Base-by-base conservation (phyloP, 2,329 filamentous ascomycete genomes). In the Pseudocercospora ulei region DNA sequence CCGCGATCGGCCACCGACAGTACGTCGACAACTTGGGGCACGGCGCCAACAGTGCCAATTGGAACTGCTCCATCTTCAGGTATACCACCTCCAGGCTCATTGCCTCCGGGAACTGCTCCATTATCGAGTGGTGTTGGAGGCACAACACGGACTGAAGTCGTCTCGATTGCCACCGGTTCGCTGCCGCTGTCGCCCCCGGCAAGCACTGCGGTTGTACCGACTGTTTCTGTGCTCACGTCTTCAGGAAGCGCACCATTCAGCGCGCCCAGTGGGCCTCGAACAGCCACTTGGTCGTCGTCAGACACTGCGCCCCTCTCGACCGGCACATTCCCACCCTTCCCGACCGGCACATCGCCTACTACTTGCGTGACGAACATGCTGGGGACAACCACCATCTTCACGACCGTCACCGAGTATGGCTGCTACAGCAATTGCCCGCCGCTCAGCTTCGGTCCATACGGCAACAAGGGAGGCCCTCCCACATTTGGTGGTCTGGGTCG, bases 381-480 rank as follows among this genome's bases (percentile, higher is more conserved):
- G 25, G 49, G 48, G 16, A 53, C 50, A 12, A 51, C 45, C 3
- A 53, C 50, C 14, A 48, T 53, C 11, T 51, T 40, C 28, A 46
- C 35, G 7, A 53, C 50, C 3, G 33, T 44, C 23, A 53, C 50
- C 9, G 28, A 43, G 18, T 50, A 36, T 11, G 50, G 45, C 16
- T 53, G 50, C 28, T 48, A 46, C 19, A 36, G 38, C 11, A 45
- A 45, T 18, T 53, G 50, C 11, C 39, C 43, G 4, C 41, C 45
- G n/a, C 29, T 20, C 7, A 29, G 24, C 2, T 43, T 38, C 13
- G 43, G 39, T 5, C 43, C 38, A 4, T 44, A 43, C 18, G 39
- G 41, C 9, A 23, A 25, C 12, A 26, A n/a, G n/a, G n/a, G n/a
- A n/a, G n/a, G n/a, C n/a, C n/a, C n/a, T n/a, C n/a, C n/a, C n/a